These are phyloP conservation scores for Chrysoporthe deuterocubensis DNA, from an alignment of 2,329 filamentous ascomycete genomes.

Conservation along the genomic window DNA sequence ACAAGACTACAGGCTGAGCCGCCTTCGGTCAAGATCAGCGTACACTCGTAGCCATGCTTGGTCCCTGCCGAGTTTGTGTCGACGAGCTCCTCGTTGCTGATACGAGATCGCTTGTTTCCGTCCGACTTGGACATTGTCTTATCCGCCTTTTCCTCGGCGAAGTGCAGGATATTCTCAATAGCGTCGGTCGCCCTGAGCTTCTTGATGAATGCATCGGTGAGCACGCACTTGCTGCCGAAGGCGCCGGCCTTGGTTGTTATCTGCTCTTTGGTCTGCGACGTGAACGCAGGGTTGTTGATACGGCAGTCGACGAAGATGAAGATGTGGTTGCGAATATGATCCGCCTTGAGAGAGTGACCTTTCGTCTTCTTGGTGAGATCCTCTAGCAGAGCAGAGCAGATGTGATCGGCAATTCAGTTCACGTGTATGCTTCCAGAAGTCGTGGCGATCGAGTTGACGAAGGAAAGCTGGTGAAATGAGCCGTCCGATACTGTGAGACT, in stretches of 20 bases:
- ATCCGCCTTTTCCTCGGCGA: constrained; percentile 94
- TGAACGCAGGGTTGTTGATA: constrained; percentile 94
- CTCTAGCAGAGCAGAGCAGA: constrained; percentile 80
- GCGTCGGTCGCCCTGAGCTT: constrained; percentile 88
- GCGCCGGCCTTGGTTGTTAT: constrained; percentile 87
- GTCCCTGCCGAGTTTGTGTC: constrained; percentile 98
- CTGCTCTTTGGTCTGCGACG: constrained; percentile 97
- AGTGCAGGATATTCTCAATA: constrained; percentile 90
- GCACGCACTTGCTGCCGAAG: constrained; percentile 86
- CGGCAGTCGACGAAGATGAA: constrained; percentile 95
- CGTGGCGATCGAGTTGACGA: constrained; percentile 97
- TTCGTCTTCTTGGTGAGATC: constrained; percentile 93
- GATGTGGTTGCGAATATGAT: constrained; percentile 94
- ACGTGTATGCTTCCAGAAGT: constrained; percentile 94
- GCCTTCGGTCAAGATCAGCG: constrained; percentile 95
- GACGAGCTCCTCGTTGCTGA: constrained; percentile 96
- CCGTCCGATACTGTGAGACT: constrained; percentile 97
- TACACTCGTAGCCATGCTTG: constrained; percentile 86
- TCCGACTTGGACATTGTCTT: constrained; percentile 94
- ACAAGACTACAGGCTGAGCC: constrained; percentile 97
- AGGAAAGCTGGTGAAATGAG: constrained; percentile 96
- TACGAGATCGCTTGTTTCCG: constrained; percentile 85
- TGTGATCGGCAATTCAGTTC: constrained; percentile 95
- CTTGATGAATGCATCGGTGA: constrained; percentile 88
- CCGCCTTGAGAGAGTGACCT: constrained; percentile 84